A percentile compares a stretch with the other conserved stretches of the same genome.
phyloP scores from a whole-genome alignment of 768 basidiomycete species.

The Gelatoporia subvermispora region DNA sequence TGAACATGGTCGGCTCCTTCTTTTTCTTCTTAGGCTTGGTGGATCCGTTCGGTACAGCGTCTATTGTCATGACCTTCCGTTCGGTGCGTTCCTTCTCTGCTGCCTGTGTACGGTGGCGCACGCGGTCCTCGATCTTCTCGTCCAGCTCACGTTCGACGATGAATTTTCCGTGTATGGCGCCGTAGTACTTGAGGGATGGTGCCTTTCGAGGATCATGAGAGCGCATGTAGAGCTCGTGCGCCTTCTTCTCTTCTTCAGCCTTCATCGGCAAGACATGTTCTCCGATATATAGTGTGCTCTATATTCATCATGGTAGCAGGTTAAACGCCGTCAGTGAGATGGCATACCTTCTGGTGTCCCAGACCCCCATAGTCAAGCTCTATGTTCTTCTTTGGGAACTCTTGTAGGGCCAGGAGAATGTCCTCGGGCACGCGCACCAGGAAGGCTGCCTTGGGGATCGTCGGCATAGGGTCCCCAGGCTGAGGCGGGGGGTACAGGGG shows the following conservation, averaged over 20 bases:
- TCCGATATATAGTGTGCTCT: conserved; percentile 63
- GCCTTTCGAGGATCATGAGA: conserved; percentile 52
- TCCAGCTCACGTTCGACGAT: conserved; percentile 59
- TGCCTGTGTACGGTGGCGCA: conserved; percentile 30
- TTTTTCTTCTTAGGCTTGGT: conserved; percentile 31
- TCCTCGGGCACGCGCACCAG: conserved; percentile 71
- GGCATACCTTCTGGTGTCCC: neutral
- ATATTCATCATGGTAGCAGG: conserved; percentile 1
- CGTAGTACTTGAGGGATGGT: conserved; percentile 67
- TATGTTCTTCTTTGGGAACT: conserved; percentile 39
- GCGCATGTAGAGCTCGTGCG: conserved; percentile 73
- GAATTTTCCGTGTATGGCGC: conserved; percentile 71
- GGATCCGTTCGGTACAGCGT: conserved; percentile 27
- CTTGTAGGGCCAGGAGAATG: conserved; percentile 63
- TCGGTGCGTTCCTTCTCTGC: conserved; percentile 45
- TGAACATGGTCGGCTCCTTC: conserved; percentile 24
- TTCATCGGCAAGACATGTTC: conserved; percentile 60
- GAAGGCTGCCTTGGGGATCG: conserved; percentile 69
- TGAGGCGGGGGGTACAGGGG: conserved; percentile 54
- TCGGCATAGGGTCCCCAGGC: conserved; percentile 50
- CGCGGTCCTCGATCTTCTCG: conserved; percentile 36
- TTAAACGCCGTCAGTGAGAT: conserved; percentile 1
- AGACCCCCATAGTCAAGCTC: conserved; percentile 56
- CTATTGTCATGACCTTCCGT: conserved; percentile 41
- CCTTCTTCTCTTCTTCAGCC: conserved; percentile 44